Percentiles rank a stretch among this genome's conserved stretches.
phyloP scores from a whole-genome alignment of 345 rosid species.

The Pugionium dolabratum region DNA sequence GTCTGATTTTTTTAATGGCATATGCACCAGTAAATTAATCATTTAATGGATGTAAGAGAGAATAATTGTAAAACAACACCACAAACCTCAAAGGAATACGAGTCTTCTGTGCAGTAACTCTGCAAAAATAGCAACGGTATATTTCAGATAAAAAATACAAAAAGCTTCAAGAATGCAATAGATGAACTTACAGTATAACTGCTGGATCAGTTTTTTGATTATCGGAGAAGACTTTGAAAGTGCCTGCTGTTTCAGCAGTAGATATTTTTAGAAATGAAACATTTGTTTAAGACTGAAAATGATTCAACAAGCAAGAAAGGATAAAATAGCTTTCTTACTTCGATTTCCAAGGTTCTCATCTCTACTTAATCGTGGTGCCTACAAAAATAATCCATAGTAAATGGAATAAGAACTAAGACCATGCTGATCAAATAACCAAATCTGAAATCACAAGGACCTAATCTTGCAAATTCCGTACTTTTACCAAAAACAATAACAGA shows the following conservation, averaged over 20 bases:
- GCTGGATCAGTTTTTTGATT: constrained; percentile 42
- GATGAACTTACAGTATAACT: constrained; percentile 47
- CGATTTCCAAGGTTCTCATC: constrained; percentile 31
- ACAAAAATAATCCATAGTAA: not conserved
- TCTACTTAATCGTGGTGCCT: constrained; percentile 38
- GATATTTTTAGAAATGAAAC: not conserved
- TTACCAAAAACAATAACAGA: constrained; percentile 1
- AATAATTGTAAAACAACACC: not conserved
- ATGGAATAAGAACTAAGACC: not conserved
- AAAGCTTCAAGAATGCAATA: not conserved
- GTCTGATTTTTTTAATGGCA: not conserved
- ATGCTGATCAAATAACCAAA: not conserved
- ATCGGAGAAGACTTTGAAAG: constrained; percentile 53
- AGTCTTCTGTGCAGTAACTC: constrained; percentile 28
- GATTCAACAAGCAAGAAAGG: not conserved
- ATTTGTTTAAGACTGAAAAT: not conserved
- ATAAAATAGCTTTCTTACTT: constrained; percentile 17
- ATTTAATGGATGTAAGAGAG: not conserved
- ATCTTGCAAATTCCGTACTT: not conserved
- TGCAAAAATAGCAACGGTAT: constrained; percentile 19
- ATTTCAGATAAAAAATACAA: not conserved
- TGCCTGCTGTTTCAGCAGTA: constrained; percentile 39
- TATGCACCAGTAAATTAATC: constrained; percentile 16
- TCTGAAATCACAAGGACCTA: constrained; percentile 5
- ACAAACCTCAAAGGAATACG: constrained; percentile 37